Evolutionary conservation across 352 stramenopile species (phyloP), one percentile per base, ranked within the genome.

Genomic region (Phytophthora capsici): DNA sequence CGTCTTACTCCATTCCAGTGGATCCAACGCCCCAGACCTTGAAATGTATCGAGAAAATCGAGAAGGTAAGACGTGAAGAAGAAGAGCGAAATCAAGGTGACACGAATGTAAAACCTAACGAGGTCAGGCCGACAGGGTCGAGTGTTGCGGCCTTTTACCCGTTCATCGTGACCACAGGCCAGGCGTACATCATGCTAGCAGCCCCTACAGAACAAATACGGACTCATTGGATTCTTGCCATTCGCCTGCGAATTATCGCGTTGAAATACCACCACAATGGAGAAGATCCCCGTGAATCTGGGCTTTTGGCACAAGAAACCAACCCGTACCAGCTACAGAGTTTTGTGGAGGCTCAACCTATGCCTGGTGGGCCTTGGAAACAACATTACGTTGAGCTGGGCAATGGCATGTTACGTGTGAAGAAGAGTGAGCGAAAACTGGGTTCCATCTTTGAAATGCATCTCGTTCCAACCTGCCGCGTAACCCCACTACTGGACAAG

Each of bases 321-420:
- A 55, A 30, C 20, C 43, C 73, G 9, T 63, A 61, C 7, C 77
- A 84, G 14, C 63, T 89, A 9, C 75, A 81, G 9, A 70, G 71
- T n/a, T 87, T 88, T 45, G 77, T 90, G 32, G 73, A 89, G 20
- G 73, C 84, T n/a, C 77, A 88, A 51, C 50, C 68, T 20, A 80
- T 71, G n/a, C 75, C 71, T 0, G 79, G 73, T 10, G 69, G 62
- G 25, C 56, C 58, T 4, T 91, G 83, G 81, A 90, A 89, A 52
- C 68, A 71, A 20, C 64, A 73, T 32, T 90, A 80, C 38, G 79
- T 90, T 19, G 84, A 90, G 38, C 55, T 90, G 1, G 78, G 88
- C 25, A 86, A 90, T 46, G 76, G 79, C 13, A 84, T 88, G 59
- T 60, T 92, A 25, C 81, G 84, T 17, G 70, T 92, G 55, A 92